phyloP scores from a whole-genome alignment of 2,329 filamentous ascomycete genomes.

The Dryadomyces quercus-mongolicae region DNA sequence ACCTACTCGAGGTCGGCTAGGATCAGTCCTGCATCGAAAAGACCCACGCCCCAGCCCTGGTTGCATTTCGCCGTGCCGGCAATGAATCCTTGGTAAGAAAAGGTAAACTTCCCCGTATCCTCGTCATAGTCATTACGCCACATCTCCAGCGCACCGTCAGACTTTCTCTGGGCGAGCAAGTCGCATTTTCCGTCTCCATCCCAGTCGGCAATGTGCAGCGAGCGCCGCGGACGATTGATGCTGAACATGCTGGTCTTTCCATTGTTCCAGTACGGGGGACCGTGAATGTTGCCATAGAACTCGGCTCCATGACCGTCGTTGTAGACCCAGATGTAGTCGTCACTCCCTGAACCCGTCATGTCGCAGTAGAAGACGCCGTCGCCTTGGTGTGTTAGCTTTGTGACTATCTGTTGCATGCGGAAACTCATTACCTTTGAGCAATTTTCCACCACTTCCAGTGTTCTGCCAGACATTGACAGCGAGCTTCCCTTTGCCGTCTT shows the following conservation, averaged over 20 bases:
- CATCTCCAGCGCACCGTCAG: neutral
- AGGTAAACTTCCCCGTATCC: neutral
- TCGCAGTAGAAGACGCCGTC: conserved; percentile 19
- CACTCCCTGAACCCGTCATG: conserved; percentile 17
- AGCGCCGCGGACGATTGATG: conserved; percentile 11
- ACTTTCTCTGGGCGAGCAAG: conserved; percentile 13
- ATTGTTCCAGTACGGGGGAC: neutral
- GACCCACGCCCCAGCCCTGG: conserved; percentile 15
- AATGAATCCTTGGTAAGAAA: neutral
- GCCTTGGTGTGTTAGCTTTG: conserved; percentile 3
- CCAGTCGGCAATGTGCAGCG: conserved; percentile 17
- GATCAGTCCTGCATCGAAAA: conserved; percentile 17
- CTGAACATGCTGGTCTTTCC: neutral
- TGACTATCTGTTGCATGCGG: too few relatives aligned
- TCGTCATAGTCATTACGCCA: neutral
- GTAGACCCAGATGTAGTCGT: conserved; percentile 16
- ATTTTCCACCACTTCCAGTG: conserved; percentile 11
- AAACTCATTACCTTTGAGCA: neutral
- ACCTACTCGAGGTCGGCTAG: conserved; percentile 20
- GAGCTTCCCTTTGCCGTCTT: neutral
- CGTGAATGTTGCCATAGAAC: conserved; percentile 9
- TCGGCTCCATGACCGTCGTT: conserved; percentile 7
- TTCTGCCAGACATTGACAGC: conserved; percentile 12
- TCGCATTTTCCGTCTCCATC: conserved; percentile 24
- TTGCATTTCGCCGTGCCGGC: conserved; percentile 2